phyloP scores from a whole-genome alignment of 331 rosid species.

The Arachis monticola region DNA sequence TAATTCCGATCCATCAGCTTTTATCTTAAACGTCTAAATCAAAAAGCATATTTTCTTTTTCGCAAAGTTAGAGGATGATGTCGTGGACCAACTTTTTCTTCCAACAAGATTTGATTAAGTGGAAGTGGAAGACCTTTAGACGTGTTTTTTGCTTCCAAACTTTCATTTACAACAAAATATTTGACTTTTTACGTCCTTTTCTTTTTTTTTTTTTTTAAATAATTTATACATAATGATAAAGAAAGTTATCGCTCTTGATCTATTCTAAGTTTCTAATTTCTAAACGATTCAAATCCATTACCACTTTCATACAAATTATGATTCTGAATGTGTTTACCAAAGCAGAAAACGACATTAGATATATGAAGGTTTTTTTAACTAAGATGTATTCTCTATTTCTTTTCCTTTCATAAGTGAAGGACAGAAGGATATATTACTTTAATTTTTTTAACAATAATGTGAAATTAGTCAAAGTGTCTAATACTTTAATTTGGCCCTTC shows the following conservation, averaged over 20 bases:
- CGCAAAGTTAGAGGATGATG: constrained; percentile 49
- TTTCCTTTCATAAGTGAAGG: too few relatives aligned
- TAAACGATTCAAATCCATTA: constrained; percentile 2
- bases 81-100: constrained; percentile 43
- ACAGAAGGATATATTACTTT: too few relatives aligned
- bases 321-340: neutral
- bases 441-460: too few relatives aligned
- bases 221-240: neutral
- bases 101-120: constrained; percentile 24
- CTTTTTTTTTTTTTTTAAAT: neutral
- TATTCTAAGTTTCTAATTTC: neutral
- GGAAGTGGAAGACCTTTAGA: neutral
- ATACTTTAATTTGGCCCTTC: too few relatives aligned
- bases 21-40: constrained; percentile 47
- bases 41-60: constrained; percentile 46
- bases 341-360: constrained; percentile 1
- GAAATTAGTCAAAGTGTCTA: too few relatives aligned
- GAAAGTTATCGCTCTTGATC: neutral
- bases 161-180: constrained; percentile 17
- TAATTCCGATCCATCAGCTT: constrained; percentile 34
- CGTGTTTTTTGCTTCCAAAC: neutral
- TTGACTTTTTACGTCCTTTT: neutral
- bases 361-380: neutral
- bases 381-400: too few relatives aligned
- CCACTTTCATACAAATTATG: neutral